Evolutionary conservation across 257 asterid genomes (phyloP), one percentile per base, ranked within the genome.

Genomic region (Marsdenia floribunda): DNA sequence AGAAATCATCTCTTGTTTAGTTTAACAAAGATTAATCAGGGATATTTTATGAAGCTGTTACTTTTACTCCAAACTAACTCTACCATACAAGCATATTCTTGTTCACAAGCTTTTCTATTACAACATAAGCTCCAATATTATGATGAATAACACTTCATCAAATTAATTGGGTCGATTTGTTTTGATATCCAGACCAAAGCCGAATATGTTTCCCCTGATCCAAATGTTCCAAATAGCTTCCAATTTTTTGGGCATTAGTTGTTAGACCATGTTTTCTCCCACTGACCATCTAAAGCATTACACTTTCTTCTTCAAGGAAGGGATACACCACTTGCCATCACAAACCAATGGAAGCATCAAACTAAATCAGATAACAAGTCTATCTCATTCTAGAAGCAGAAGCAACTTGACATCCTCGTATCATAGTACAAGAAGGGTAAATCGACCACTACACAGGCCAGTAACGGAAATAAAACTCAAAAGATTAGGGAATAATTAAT

Each of bases 101-200:
- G 70, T 37, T 14, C 13, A 64, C 70, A 35, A 0, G 37, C 26
- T 11, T 44, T 37, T 21, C 47, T 12, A 53, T 50, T 3, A 26
- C 15, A 29, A 22, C 49, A 75, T 33, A 53, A 15, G 42, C 47
- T 66, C 33, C 33, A 52, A 67, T 35, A 68, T 33, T 22, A 47
- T 19, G 35, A 29, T 26, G 54, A 59, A 68, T 24, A 35, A 10
- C 24, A 16, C 0, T 33, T 24, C 37, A 29, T 16, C 70, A 6
- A 49, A 64, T 53, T 5, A 12, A 66, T 44, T 44, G 6, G 73
- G 44, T 24, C 29, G 5, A 52, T 1, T 22, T 7, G 7, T 65
- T 52, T 38, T 40, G 65, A 75, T 37, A 65, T 57, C 67, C 75
- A 71, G 47, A 54, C 54, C 37, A 11, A 59, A 54, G 47, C 26